A percentile compares a stretch with the other conserved stretches of the same genome.
phyloP scores from a whole-genome alignment of 768 basidiomycete species.

The Psilocybe sp. region DNA sequence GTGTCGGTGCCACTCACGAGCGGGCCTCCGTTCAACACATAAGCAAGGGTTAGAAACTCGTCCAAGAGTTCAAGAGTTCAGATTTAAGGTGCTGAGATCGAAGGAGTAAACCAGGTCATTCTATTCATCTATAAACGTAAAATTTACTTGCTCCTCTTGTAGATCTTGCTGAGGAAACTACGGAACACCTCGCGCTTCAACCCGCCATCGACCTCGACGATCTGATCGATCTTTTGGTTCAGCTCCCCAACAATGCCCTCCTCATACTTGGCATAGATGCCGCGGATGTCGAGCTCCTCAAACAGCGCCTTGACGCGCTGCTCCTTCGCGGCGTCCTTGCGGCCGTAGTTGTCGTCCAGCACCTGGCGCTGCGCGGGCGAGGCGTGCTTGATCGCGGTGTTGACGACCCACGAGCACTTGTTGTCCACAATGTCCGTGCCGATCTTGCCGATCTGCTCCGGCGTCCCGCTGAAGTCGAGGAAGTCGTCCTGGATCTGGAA shows the following conservation, averaged over 20 bases:
- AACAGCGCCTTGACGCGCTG: slow-evolving; percentile 56
- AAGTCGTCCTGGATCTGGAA: slow-evolving; percentile 99
- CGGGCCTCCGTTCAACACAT: too few relatives aligned
- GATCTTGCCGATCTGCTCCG: slow-evolving; percentile 92
- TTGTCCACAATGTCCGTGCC: slow-evolving; percentile 98
- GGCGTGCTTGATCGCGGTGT: slow-evolving; percentile 69
- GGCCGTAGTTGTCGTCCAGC: slow-evolving; percentile 54
- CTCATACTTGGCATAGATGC: slow-evolving; percentile 78
- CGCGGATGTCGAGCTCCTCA: slow-evolving; percentile 62
- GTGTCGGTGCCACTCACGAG: too few relatives aligned
- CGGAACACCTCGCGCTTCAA: slow-evolving; percentile 72
- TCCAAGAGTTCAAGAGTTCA: too few relatives aligned
- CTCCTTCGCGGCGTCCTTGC: slow-evolving; percentile 53
- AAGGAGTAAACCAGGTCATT: too few relatives aligned
- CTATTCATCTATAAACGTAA: too few relatives aligned
- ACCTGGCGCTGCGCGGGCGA: slow-evolving; percentile 53
- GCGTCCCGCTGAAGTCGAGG: slow-evolving; percentile 87
- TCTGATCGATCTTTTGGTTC: slow-evolving; percentile 63
- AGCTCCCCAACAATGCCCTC: slow-evolving; percentile 65
- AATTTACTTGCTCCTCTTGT: slow-evolving; percentile 53
- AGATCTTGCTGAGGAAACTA: slow-evolving; percentile 87
- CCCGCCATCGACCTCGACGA: slow-evolving; percentile 59
- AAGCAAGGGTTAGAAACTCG: too few relatives aligned
- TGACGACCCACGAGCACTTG: slow-evolving; percentile 97
- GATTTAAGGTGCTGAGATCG: too few relatives aligned